Evolutionary conservation across 805 yeast species (phyloP).

Genomic region (Pichia nakasei): DNA sequence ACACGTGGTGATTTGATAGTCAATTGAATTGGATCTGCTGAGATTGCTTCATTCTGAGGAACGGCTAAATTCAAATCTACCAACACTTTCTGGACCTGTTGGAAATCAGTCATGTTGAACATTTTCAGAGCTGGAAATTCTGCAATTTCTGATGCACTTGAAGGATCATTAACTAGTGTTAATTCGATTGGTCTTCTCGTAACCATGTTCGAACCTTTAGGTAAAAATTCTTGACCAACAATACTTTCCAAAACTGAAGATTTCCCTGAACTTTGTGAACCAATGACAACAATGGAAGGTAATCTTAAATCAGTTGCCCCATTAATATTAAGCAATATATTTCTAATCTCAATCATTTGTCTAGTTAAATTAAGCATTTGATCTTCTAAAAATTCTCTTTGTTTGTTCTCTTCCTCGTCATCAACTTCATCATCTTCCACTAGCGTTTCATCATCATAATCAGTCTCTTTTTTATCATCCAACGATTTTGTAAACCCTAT

Average conservation of each 20-base stretch:
- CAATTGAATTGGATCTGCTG: constrained; percentile 89
- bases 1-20: constrained; percentile 84
- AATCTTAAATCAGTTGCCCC: constrained; percentile 64
- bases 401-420: constrained; percentile 37
- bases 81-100: constrained; percentile 79
- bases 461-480: constrained; percentile 18
- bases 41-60: constrained; percentile 74
- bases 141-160: constrained; percentile 69
- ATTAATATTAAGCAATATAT: constrained; percentile 66
- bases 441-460: constrained; percentile 38
- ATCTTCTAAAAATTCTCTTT: constrained; percentile 52
- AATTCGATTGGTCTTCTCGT: constrained; percentile 95
- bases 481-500: constrained; percentile 26
- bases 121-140: constrained; percentile 88
- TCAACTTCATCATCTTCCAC: constrained; percentile 35
- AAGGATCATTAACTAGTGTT: constrained; percentile 83
- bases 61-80: constrained; percentile 89
- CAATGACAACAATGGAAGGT: constrained; percentile 94
- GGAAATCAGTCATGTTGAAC: constrained; percentile 77
- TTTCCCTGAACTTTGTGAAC: constrained; percentile 96
- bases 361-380: constrained; percentile 85
- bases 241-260: constrained; percentile 92
- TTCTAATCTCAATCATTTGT: constrained; percentile 94
- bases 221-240: constrained; percentile 96
- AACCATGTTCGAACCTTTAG: constrained; percentile 97